Percentiles rank a stretch among this genome's conserved stretches.
These are phyloP conservation scores for Pseudogymnoascus sp. DNA, from an alignment of 2,329 filamentous ascomycete species.

Conservation along the genomic window DNA sequence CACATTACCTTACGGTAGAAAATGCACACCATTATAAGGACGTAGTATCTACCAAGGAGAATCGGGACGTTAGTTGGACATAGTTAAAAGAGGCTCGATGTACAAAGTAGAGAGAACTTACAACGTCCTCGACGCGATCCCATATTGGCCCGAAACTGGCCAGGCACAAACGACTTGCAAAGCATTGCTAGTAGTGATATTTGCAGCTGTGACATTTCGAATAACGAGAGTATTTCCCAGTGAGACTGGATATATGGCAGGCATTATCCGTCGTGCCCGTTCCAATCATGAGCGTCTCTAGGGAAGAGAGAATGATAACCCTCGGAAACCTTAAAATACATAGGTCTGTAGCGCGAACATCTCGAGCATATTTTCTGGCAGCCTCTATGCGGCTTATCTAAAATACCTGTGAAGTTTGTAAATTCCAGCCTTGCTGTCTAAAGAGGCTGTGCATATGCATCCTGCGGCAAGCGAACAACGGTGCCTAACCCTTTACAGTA, in stretches of 20 bases:
- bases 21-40: conserved; percentile 55
- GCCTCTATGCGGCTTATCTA: neutral
- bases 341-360: neutral
- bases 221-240: conserved; percentile 23
- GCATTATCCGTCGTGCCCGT: conserved; percentile 22
- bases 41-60: conserved; percentile 48
- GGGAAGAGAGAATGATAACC: neutral
- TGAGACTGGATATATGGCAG: conserved; percentile 29
- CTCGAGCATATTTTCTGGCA: neutral
- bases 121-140: conserved; percentile 43
- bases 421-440: neutral
- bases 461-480: neutral
- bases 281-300: neutral
- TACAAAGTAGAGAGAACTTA: conserved; percentile 13
- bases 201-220: conserved; percentile 16
- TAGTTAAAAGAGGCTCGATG: neutral
- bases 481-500: neutral
- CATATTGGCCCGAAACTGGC: conserved; percentile 51
- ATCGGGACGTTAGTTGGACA: neutral
- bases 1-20: conserved; percentile 54
- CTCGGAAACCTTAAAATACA: neutral
- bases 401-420: neutral
- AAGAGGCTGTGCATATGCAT: neutral
- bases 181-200: conserved; percentile 16
- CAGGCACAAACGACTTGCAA: conserved; percentile 48